These are phyloP conservation scores for Anthostomella pinea DNA, from an alignment of 2,329 filamentous ascomycete species.

Conservation along the genomic window DNA sequence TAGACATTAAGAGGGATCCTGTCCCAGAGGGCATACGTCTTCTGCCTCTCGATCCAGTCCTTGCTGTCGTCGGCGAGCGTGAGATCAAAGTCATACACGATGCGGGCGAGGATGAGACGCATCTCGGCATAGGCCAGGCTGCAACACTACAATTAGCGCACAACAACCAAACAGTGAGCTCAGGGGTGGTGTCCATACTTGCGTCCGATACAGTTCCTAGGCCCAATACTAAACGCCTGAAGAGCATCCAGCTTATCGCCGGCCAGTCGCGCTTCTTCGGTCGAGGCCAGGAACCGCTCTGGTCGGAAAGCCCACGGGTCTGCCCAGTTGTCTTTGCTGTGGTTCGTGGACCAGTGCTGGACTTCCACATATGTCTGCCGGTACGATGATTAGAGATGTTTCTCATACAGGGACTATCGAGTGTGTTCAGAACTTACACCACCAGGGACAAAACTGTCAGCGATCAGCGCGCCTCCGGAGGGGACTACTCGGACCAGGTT, in stretches of 20 bases:
- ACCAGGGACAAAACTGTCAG: slow-evolving; percentile 24
- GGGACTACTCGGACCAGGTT: slow-evolving; percentile 23
- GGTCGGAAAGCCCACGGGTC: slow-evolving; percentile 38
- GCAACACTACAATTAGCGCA: background rate
- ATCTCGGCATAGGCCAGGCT: slow-evolving; percentile 47
- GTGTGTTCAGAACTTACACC: slow-evolving; percentile 21
- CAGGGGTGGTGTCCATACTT: slow-evolving; percentile 31
- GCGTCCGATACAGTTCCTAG: slow-evolving; percentile 38
- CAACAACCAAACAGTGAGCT: background rate
- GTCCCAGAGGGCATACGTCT: slow-evolving; percentile 33
- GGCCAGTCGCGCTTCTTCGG: slow-evolving; percentile 27
- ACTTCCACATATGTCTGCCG: slow-evolving; percentile 35
- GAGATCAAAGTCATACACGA: slow-evolving; percentile 47
- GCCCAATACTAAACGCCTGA: slow-evolving; percentile 36
- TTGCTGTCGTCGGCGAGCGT: slow-evolving; percentile 31
- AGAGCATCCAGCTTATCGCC: slow-evolving; percentile 30
- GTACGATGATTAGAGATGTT: too few species aligned
- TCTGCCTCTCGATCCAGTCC: slow-evolving; percentile 36
- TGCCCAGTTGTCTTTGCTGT: slow-evolving; percentile 36
- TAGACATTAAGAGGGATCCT: slow-evolving; percentile 24
- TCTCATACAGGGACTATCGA: background rate
- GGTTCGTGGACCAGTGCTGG: slow-evolving; percentile 37
- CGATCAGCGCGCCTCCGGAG: slow-evolving; percentile 20
- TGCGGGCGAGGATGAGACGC: slow-evolving; percentile 42
- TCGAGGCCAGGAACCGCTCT: slow-evolving; percentile 34